Percentiles rank a stretch among this genome's conserved stretches.
These are phyloP conservation scores for Mycena leptocephala DNA, from an alignment of 768 basidiomycete species.

Conservation along the genomic window DNA sequence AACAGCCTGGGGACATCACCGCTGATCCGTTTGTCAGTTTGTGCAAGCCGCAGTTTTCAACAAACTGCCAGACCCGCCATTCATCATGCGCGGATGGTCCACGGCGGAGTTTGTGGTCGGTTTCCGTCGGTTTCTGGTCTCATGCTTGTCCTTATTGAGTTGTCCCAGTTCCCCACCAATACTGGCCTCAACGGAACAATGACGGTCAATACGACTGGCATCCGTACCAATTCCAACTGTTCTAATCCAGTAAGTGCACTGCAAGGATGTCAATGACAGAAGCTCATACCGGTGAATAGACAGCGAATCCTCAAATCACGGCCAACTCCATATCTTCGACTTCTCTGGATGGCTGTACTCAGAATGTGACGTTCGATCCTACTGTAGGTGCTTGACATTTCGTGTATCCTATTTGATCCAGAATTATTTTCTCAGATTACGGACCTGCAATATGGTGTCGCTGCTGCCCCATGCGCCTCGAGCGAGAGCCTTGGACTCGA, in stretches of 20 bases:
- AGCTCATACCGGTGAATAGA: slow-evolving; percentile 24
- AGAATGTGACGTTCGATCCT: slow-evolving; percentile 47
- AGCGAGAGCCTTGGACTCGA: slow-evolving; percentile 37
- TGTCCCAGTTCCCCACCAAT: slow-evolving; percentile 49
- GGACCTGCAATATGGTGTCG: slow-evolving; percentile 56
- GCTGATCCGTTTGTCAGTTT: slow-evolving; percentile 21
- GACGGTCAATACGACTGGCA: slow-evolving; percentile 56
- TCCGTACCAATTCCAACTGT: slow-evolving; percentile 55
- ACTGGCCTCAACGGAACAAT: slow-evolving; percentile 58
- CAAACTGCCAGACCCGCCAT: slow-evolving; percentile 60
- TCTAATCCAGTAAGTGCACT: slow-evolving; percentile 25
- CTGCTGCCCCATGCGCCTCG: slow-evolving; percentile 47
- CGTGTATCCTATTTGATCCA: not conserved
- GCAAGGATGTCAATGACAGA: slow-evolving; percentile 36
- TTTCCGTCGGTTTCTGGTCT: not conserved
- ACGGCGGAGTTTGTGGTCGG: slow-evolving; percentile 49
- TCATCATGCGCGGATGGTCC: slow-evolving; percentile 57
- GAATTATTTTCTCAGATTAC: slow-evolving; percentile 37
- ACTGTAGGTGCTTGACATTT: slow-evolving; percentile 16
- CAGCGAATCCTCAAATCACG: not conserved
- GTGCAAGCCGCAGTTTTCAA: slow-evolving; percentile 47
- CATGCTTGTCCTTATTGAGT: not conserved
- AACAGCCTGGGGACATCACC: not conserved
- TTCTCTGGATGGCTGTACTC: slow-evolving; percentile 54
- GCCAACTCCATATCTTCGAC: slow-evolving; percentile 45